Percentiles rank a stretch among this genome's conserved stretches.
Conservation (phyloP, 2,329 filamentous ascomycete genomes). For the Talaromyces piceae region DNA sequence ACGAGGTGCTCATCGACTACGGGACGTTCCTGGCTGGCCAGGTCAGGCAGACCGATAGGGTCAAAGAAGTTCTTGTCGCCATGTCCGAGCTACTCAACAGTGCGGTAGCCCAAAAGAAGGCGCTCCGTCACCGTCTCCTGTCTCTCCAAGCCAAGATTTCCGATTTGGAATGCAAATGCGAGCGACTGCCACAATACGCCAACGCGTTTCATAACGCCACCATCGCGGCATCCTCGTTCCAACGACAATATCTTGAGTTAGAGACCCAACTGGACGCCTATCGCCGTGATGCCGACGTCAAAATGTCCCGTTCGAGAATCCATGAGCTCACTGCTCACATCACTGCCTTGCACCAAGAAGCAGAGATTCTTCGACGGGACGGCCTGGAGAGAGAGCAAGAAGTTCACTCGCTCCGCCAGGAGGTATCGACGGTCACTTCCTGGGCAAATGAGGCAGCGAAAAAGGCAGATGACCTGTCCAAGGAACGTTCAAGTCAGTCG, state of each 20-base stretch:
- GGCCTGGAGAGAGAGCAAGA: neutral
- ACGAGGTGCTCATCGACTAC: conserved; percentile 3
- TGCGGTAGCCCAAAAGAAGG: neutral
- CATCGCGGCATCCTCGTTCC: neutral
- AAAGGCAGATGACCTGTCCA: neutral
- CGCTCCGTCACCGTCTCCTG: neutral
- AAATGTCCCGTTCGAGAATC: neutral
- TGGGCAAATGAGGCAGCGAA: neutral
- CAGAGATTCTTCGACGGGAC: neutral
- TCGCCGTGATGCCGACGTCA: neutral
- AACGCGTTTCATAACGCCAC: neutral
- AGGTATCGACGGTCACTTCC: neutral
- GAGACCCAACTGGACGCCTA: neutral
- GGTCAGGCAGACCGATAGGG: neutral
- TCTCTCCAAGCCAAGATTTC: neutral
- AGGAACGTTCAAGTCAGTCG: neutral
- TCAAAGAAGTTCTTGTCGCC: neutral
- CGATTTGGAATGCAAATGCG: neutral
- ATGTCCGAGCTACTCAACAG: neutral
- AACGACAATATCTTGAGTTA: neutral
- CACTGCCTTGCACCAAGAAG: neutral
- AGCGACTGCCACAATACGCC: neutral
- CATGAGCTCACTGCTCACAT: neutral
- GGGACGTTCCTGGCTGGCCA: neutral
- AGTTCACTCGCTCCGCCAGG: neutral